A percentile compares a stretch with the other conserved stretches of the same genome.
Evolutionary conservation across 2,329 filamentous ascomycete species (phyloP).

Genomic region (Penicillium brasilianum): DNA sequence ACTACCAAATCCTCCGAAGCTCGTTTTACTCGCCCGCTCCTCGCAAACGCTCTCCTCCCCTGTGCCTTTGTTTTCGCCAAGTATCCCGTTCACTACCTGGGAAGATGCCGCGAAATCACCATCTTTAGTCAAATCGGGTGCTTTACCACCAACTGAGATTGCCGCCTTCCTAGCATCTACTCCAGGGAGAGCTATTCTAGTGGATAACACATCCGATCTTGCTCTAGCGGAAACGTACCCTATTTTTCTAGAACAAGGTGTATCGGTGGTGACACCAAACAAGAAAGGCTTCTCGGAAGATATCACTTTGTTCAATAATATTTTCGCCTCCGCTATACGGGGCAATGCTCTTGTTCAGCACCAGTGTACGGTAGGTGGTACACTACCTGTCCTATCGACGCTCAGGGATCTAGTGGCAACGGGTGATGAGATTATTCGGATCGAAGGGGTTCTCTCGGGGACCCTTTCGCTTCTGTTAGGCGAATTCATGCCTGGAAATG

Average conservation of each 20-base stretch:
- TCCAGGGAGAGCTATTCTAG: conserved; percentile 76
- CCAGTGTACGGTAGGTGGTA: conserved; percentile 91
- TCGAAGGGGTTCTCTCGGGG: conserved; percentile 96
- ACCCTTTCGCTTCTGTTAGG: conserved; percentile 99
- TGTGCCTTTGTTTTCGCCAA: conserved; percentile 68
- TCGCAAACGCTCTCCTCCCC: conserved; percentile 77
- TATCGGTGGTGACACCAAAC: conserved; percentile 94
- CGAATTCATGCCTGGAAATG: conserved; percentile 83
- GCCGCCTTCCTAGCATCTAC: conserved; percentile 77
- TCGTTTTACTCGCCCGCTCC: conserved; percentile 84
- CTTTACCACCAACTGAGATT: conserved; percentile 70
- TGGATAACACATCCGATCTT: conserved; percentile 95
- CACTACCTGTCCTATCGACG: conserved; percentile 90
- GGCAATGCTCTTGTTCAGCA: conserved; percentile 82
- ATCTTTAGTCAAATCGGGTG: conserved; percentile 54
- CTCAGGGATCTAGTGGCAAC: conserved; percentile 93
- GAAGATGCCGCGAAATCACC: conserved; percentile 65
- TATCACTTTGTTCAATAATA: conserved; percentile 81
- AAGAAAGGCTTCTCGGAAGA: conserved; percentile 95
- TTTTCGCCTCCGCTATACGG: conserved; percentile 73
- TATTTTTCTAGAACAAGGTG: conserved; percentile 74
- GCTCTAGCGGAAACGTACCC: conserved; percentile 84
- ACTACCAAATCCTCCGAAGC: conserved; percentile 70
- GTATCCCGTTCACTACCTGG: conserved; percentile 61
- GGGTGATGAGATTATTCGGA: conserved; percentile 86